Conservation (phyloP, 768 basidiomycete species). For the Serendipita sp. region DNA sequence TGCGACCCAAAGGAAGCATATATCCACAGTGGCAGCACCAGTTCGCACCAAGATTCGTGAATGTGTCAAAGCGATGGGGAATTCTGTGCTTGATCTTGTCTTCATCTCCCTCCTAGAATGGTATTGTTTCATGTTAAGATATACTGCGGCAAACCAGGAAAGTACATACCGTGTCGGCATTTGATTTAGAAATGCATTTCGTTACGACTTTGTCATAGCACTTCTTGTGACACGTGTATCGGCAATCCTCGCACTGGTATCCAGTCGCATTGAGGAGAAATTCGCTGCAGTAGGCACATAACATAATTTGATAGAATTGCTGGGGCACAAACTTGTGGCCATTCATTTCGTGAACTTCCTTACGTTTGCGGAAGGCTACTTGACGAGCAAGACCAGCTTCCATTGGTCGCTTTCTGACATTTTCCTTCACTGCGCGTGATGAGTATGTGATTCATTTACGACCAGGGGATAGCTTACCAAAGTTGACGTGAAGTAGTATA, state of each 20-base stretch:
- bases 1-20: slow-evolving; percentile 90
- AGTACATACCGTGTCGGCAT: slow-evolving; percentile 61
- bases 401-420: slow-evolving; percentile 86
- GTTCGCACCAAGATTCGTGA: slow-evolving; percentile 93
- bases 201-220: slow-evolving; percentile 98
- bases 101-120: slow-evolving; percentile 72
- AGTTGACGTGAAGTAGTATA: slow-evolving; percentile 72
- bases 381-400: slow-evolving; percentile 94
- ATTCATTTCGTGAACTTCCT: slow-evolving; percentile 99
- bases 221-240: slow-evolving; percentile 97
- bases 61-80: slow-evolving; percentile 92
- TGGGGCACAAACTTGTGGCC: slow-evolving; percentile 95
- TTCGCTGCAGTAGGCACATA: slow-evolving; percentile 95
- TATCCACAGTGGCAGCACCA: slow-evolving; percentile 99
- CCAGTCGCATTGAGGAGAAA: slow-evolving; percentile 93
- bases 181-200: slow-evolving; percentile 96
- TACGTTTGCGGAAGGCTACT: slow-evolving; percentile 93
- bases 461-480: slow-evolving; percentile 42
- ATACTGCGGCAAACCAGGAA: neutral
- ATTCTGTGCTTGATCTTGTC: slow-evolving; percentile 99
- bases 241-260: slow-evolving; percentile 99
- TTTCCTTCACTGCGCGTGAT: slow-evolving; percentile 71
- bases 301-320: slow-evolving; percentile 97
- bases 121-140: neutral
- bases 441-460: slow-evolving; percentile 1